A percentile compares a stretch with the other conserved stretches of the same genome.
These are phyloP conservation scores for Coniella vitis DNA, from an alignment of 2,329 filamentous ascomycete species.

Conservation along the genomic window DNA sequence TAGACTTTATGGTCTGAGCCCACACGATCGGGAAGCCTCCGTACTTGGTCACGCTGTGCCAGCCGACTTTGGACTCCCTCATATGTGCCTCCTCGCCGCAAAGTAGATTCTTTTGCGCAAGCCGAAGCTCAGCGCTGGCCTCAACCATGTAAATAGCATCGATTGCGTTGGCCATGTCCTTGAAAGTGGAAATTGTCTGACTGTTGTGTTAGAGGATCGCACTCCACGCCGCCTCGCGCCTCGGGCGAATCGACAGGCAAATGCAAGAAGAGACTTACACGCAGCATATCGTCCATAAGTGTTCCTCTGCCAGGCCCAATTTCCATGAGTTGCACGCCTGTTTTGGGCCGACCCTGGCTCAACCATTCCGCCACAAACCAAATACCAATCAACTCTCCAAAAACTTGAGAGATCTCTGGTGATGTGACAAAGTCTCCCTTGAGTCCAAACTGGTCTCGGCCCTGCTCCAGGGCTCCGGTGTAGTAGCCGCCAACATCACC, in stretches of 20 bases:
- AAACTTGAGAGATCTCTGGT: constrained; percentile 94
- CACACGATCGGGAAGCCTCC: constrained; percentile 70
- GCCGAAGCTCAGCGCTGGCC: constrained; percentile 73
- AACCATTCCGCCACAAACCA: constrained; percentile 98
- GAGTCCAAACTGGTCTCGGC: constrained; percentile 81
- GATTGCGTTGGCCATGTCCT: constrained; percentile 65
- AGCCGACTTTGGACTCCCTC: constrained; percentile 65
- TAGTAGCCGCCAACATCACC: constrained; percentile 90
- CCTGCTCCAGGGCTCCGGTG: constrained; percentile 62
- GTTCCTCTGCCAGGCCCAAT: constrained; percentile 91
- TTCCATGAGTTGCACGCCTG: constrained; percentile 83
- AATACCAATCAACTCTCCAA: constrained; percentile 87
- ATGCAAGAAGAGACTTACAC: constrained; percentile 49
- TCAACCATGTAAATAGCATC: constrained; percentile 92
- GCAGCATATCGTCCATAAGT: constrained; percentile 91
- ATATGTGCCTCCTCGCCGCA: constrained; percentile 65
- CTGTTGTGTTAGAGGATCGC: no score
- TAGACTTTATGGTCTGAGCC: constrained; percentile 82
- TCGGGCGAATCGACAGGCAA: no score
- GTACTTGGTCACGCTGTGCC: constrained; percentile 70
- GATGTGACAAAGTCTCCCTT: constrained; percentile 96
- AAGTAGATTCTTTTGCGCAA: constrained; percentile 72
- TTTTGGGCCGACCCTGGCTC: constrained; percentile 67
- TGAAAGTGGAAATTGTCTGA: constrained; percentile 80
- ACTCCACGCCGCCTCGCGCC: no score